Percentiles rank a stretch among this genome's conserved stretches.
phyloP scores from a whole-genome alignment of 768 basidiomycete genomes.

The Sporobolomyces pararoseus region DNA sequence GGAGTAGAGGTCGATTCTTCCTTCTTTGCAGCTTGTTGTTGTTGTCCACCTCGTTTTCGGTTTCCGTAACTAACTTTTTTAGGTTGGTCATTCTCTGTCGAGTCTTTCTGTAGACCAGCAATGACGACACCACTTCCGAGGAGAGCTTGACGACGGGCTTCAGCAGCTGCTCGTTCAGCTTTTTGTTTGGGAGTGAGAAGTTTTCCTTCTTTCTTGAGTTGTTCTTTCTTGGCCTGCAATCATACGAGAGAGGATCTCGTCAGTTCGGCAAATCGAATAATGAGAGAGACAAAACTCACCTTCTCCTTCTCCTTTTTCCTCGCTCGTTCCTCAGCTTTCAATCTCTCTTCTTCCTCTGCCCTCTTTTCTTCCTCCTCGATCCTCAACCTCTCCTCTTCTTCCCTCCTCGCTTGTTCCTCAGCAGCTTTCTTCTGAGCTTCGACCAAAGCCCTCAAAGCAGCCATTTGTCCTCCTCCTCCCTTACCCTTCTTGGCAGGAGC shows the following conservation, averaged over 20 bases:
- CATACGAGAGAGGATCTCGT: neutral
- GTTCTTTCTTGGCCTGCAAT: slow-evolving; percentile 75
- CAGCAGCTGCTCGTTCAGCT: slow-evolving; percentile 83
- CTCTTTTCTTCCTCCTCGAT: slow-evolving; percentile 85
- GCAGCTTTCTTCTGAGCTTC: slow-evolving; percentile 84
- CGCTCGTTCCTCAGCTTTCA: slow-evolving; percentile 85
- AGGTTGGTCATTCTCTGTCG: slow-evolving; percentile 48
- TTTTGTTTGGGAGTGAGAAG: slow-evolving; percentile 97
- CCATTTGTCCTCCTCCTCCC: slow-evolving; percentile 57
- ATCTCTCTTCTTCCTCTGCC: slow-evolving; percentile 72
- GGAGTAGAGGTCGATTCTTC: slow-evolving; percentile 3
- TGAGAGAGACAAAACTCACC: slow-evolving; percentile 52
- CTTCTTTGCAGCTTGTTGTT: slow-evolving; percentile 38
- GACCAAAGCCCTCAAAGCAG: slow-evolving; percentile 78
- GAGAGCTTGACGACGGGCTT: slow-evolving; percentile 83
- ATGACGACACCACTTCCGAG: slow-evolving; percentile 83
- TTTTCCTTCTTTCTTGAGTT: slow-evolving; percentile 88
- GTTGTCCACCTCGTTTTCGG: slow-evolving; percentile 67
- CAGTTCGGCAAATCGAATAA: slow-evolving; percentile 5
- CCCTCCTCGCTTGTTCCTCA: slow-evolving; percentile 68
- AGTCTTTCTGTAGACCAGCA: slow-evolving; percentile 67
- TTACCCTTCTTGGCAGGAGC: slow-evolving; percentile 55
- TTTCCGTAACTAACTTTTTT: slow-evolving; percentile 80
- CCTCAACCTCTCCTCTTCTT: slow-evolving; percentile 63
- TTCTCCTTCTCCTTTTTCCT: slow-evolving; percentile 96